Conservation (phyloP, 208 protist genomes). For the Acanthamoeba quina region DNA sequence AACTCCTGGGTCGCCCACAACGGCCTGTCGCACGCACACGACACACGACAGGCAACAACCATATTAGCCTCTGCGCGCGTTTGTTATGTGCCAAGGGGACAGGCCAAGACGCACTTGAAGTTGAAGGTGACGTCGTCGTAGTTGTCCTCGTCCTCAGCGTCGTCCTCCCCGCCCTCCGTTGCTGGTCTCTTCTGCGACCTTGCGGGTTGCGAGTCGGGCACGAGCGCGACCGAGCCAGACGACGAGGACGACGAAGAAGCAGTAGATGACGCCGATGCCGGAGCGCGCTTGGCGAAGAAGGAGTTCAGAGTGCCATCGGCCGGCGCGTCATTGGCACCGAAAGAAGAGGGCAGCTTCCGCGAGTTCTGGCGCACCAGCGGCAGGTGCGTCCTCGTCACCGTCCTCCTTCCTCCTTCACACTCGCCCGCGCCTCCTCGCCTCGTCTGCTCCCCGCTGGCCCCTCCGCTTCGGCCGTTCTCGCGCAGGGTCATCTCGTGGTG, state of each 20-base stretch:
- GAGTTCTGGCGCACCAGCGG: background rate
- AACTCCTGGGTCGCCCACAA: slow-evolving; percentile 19
- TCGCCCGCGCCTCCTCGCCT: background rate
- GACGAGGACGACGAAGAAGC: background rate
- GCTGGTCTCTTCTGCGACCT: background rate
- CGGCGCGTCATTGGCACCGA: background rate
- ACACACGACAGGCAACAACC: background rate
- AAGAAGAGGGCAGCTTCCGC: slow-evolving; percentile 31
- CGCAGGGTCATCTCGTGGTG: background rate
- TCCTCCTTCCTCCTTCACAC: background rate
- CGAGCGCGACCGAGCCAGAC: background rate
- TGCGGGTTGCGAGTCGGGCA: background rate
- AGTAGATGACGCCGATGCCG: background rate
- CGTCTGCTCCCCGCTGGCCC: background rate
- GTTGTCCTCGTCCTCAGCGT: slow-evolving; percentile 5
- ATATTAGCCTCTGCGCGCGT: too few relatives aligned
- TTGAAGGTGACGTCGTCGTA: slow-evolving; percentile 53
- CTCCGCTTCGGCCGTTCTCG: background rate
- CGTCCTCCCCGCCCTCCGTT: background rate
- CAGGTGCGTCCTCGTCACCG: background rate
- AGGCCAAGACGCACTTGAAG: background rate
- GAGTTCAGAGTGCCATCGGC: background rate
- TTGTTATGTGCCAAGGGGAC: too few relatives aligned
- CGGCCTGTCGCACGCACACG: background rate
- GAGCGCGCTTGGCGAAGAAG: background rate